Percentiles rank a stretch among this genome's conserved stretches.
These are phyloP conservation scores for Paraphaeosphaeria minitans DNA, from an alignment of 2,329 filamentous ascomycete species.

Conservation along the genomic window DNA sequence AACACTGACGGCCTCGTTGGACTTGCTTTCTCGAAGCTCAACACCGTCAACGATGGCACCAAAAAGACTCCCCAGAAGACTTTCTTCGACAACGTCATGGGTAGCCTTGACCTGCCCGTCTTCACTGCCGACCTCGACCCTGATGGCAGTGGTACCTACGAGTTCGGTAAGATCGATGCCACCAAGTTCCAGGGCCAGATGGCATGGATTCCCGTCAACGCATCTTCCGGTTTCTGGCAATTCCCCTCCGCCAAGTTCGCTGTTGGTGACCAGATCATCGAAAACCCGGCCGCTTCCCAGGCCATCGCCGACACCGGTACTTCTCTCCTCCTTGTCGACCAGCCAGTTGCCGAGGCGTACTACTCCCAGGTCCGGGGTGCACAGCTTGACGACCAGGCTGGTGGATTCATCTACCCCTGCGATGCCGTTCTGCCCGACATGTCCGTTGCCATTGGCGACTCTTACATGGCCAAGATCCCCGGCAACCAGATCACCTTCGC, in stretches of 20 bases:
- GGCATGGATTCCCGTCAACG: conserved; percentile 66
- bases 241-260: conserved; percentile 63
- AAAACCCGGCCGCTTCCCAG: conserved; percentile 55
- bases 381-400: conserved; percentile 42
- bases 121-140: conserved; percentile 73
- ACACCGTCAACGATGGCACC: conserved; percentile 59
- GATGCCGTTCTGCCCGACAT: conserved; percentile 49
- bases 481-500: conserved; percentile 53
- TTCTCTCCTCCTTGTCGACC: conserved; percentile 65
- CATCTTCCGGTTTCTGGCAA: conserved; percentile 71
- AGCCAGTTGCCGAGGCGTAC: conserved; percentile 55
- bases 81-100: conserved; percentile 73
- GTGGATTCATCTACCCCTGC: conserved; percentile 54
- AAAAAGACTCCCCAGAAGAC: conserved; percentile 68
- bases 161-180: conserved; percentile 73
- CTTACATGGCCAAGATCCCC: conserved; percentile 62
- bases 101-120: conserved; percentile 65
- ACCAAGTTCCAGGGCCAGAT: conserved; percentile 67
- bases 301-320: conserved; percentile 63
- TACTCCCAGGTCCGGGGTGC: conserved; percentile 50
- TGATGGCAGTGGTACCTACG: conserved; percentile 67
- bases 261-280: conserved; percentile 60
- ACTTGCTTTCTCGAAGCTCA: conserved; percentile 68
- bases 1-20: conserved; percentile 72
- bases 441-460: conserved; percentile 61